phyloP scores from a whole-genome alignment of 495 filamentous ascomycete species.

The Tuber borchii region DNA sequence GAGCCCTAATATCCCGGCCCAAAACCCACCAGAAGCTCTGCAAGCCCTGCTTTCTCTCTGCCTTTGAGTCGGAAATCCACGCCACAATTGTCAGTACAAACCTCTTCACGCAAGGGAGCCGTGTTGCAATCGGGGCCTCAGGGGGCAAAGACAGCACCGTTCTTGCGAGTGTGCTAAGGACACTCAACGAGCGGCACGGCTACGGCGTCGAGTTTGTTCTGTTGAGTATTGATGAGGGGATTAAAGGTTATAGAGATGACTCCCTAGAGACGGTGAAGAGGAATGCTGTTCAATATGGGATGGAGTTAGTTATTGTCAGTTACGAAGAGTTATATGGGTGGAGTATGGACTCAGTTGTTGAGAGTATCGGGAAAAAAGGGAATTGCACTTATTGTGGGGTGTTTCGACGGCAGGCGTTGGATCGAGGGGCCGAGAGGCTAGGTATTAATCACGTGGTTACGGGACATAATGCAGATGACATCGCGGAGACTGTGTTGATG shows the following conservation, averaged over 20 bases:
- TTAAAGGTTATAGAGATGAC: slow-evolving; percentile 93
- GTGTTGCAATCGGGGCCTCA: slow-evolving; percentile 88
- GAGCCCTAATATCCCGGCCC: slow-evolving; percentile 84
- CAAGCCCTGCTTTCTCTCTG: slow-evolving; percentile 71
- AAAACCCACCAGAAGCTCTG: slow-evolving; percentile 92
- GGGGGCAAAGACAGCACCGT: slow-evolving; percentile 98
- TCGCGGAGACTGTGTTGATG: slow-evolving; percentile 98
- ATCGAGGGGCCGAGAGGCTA: slow-evolving; percentile 80
- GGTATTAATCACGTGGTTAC: slow-evolving; percentile 93
- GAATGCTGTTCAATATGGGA: slow-evolving; percentile 81
- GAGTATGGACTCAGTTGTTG: slow-evolving; percentile 98
- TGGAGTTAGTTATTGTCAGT: slow-evolving; percentile 83
- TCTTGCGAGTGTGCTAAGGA: slow-evolving; percentile 87
- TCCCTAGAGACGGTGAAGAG: slow-evolving; percentile 91
- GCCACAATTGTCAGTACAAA: slow-evolving; percentile 73
- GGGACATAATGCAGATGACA: slow-evolving; percentile 95
- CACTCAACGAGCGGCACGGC: slow-evolving; percentile 78
- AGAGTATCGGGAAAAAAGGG: slow-evolving; percentile 92
- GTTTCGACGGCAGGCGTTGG: slow-evolving; percentile 87
- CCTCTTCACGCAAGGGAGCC: slow-evolving; percentile 78
- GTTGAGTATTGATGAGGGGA: slow-evolving; percentile 91
- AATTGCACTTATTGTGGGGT: slow-evolving; percentile 99
- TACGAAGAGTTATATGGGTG: slow-evolving; percentile 95
- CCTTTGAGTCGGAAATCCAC: slow-evolving; percentile 91
- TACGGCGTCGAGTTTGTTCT: slow-evolving; percentile 83